Conservation (phyloP, 2,329 filamentous ascomycete species). For the Ilyonectria mors-panacis region DNA sequence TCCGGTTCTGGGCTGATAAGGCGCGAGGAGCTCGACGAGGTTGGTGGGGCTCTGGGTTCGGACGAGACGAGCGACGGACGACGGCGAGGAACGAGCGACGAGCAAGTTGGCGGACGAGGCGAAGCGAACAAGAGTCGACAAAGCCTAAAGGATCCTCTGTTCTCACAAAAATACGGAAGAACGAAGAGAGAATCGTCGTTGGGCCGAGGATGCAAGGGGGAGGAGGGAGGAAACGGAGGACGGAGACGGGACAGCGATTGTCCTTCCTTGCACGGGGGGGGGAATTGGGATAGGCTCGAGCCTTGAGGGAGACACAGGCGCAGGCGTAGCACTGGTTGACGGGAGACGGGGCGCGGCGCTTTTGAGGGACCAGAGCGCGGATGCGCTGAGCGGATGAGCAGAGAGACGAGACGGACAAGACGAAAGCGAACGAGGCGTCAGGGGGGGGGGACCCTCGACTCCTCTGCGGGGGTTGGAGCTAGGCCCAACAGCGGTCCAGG, state of each 20-base stretch:
- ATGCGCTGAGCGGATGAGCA: constrained; percentile 36
- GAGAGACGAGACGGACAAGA: constrained; percentile 29
- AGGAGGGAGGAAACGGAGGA: constrained; percentile 34
- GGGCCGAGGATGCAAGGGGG: constrained; percentile 41
- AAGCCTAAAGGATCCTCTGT: not conserved
- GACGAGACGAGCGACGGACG: constrained; percentile 33
- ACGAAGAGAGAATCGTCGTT: constrained; percentile 33
- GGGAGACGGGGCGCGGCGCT: constrained; percentile 44
- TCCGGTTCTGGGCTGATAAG: constrained; percentile 42
- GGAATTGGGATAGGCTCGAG: constrained; percentile 24
- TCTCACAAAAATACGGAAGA: not conserved
- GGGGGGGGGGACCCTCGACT: constrained; percentile 46
- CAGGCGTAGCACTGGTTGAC: constrained; percentile 10
- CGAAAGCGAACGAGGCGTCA: constrained; percentile 47
- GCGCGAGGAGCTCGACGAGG: constrained; percentile 36
- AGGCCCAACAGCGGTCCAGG: constrained; percentile 47
- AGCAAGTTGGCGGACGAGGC: constrained; percentile 39
- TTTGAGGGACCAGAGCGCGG: constrained; percentile 45
- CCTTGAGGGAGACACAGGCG: constrained; percentile 13
- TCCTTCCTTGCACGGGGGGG: constrained; percentile 6
- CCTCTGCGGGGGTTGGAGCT: constrained; percentile 49
- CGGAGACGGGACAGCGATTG: constrained; percentile 19
- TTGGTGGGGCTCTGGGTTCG: constrained; percentile 41
- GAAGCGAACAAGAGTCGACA: constrained; percentile 6
- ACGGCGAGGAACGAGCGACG: constrained; percentile 42